These are phyloP conservation scores for Metschnikowia drakensbergensis DNA, from an alignment of 805 yeast genomes.

Conservation along the genomic window DNA sequence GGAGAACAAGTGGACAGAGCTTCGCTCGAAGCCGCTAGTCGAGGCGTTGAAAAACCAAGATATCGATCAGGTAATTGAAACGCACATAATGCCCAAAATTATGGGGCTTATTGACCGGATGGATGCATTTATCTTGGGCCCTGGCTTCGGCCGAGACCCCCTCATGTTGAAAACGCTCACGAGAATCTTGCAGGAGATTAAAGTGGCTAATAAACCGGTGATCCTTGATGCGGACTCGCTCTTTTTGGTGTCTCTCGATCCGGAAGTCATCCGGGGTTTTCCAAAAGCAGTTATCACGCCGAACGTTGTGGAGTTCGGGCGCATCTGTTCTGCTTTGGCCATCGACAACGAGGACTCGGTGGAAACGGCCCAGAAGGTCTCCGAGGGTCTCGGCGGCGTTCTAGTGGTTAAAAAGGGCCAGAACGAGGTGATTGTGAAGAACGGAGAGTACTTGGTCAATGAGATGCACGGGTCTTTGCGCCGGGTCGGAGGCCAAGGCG, in stretches of 20 bases:
- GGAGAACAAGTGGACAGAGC: constrained; percentile 18
- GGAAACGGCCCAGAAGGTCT: constrained; percentile 38
- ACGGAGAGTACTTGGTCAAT: constrained; percentile 38
- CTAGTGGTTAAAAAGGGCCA: constrained; percentile 72
- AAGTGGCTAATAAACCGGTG: constrained; percentile 57
- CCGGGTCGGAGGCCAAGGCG: constrained; percentile 97
- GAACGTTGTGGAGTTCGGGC: constrained; percentile 76
- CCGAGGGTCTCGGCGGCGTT: constrained; percentile 51
- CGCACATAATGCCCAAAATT: constrained; percentile 54
- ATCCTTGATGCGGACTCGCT: constrained; percentile 91
- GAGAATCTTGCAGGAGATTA: constrained; percentile 55
- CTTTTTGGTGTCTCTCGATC: constrained; percentile 57
- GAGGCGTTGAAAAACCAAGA: constrained; percentile 24
- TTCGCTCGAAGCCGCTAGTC: constrained; percentile 16
- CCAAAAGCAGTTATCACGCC: constrained; percentile 77
- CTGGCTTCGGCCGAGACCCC: constrained; percentile 86
- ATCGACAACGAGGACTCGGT: constrained; percentile 25
- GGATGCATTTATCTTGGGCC: constrained; percentile 85
- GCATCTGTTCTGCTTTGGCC: constrained; percentile 55
- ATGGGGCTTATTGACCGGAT: constrained; percentile 52
- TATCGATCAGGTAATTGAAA: constrained; percentile 34
- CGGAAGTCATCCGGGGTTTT: constrained; percentile 52
- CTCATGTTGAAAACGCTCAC: constrained; percentile 59
- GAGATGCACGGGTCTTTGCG: constrained; percentile 61
- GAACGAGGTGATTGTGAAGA: constrained; percentile 59